phyloP scores from a whole-genome alignment of 2,329 filamentous ascomycete species.

The Xylaria sp. region DNA sequence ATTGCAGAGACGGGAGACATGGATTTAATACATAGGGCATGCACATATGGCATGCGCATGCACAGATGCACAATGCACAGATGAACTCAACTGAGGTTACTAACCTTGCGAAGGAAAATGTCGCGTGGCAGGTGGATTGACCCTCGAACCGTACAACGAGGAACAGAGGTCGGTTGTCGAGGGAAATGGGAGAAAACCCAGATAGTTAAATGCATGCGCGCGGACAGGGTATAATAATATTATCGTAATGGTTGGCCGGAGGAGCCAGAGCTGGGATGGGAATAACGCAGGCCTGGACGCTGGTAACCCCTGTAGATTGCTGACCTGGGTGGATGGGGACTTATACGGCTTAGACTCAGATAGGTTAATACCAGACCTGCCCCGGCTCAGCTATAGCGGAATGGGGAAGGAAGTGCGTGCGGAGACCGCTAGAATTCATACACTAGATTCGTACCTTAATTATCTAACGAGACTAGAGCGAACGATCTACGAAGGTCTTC shows the following conservation, averaged over 20 bases:
- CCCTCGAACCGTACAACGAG: slow-evolving; percentile 26
- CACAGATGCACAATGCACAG: neutral
- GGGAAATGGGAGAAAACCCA: slow-evolving; percentile 1
- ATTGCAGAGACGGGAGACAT: slow-evolving; percentile 4
- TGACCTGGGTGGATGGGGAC: neutral
- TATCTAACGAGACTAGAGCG: neutral
- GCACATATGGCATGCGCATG: neutral
- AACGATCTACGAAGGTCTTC: too few relatives aligned
- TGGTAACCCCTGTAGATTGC: neutral
- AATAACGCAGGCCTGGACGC: neutral
- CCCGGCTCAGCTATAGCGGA: slow-evolving; percentile 8
- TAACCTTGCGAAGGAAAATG: slow-evolving; percentile 32
- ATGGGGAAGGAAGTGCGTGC: slow-evolving; percentile 29
- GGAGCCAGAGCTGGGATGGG: neutral
- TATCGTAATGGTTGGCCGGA: slow-evolving; percentile 8
- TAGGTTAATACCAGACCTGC: slow-evolving; percentile 12
- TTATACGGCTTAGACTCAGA: neutral
- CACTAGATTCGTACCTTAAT: slow-evolving; percentile 9
- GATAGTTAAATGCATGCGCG: slow-evolving; percentile 7
- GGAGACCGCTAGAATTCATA: slow-evolving; percentile 20
- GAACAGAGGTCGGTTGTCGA: slow-evolving; percentile 25
- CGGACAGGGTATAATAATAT: slow-evolving; percentile 29
- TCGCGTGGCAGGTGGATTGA: slow-evolving; percentile 21
- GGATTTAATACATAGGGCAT: neutral
- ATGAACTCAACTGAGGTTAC: neutral